phyloP scores from a whole-genome alignment of 768 basidiomycete genomes.

The Amanita inopinata region DNA sequence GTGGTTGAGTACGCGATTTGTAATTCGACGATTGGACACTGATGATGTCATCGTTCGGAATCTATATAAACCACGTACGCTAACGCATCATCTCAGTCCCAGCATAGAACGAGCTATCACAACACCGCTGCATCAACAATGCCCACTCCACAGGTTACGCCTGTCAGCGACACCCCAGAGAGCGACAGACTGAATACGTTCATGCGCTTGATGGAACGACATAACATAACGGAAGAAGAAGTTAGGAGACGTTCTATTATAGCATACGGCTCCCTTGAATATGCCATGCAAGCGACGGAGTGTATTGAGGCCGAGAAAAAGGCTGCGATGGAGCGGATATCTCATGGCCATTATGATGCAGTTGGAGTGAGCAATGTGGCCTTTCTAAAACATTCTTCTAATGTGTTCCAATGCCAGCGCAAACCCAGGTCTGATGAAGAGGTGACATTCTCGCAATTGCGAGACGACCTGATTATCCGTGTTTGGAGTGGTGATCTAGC shows the following conservation, averaged over 20 bases:
- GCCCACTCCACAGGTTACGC: slow-evolving; percentile 3
- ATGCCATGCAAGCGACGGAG: slow-evolving; percentile 9
- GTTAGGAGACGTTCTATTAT: slow-evolving; percentile 9
- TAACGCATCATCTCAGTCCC: too few relatives aligned
- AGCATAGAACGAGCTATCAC: slow-evolving; percentile 1
- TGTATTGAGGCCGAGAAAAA: slow-evolving; percentile 9
- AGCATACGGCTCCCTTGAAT: slow-evolving; percentile 8
- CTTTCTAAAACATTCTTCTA: too few relatives aligned
- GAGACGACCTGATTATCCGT: slow-evolving; percentile 12
- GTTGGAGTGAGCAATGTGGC: slow-evolving; percentile 10
- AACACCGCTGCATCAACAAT: slow-evolving; percentile 5
- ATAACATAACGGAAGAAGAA: slow-evolving; percentile 9
- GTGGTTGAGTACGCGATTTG: too few relatives aligned
- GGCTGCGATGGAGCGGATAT: slow-evolving; percentile 9
- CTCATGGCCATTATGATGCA: slow-evolving; percentile 7
- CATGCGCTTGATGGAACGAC: slow-evolving; percentile 8
- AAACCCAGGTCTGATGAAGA: slow-evolving; percentile 11
- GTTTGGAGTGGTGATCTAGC: slow-evolving; percentile 13
- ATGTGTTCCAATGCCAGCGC: slow-evolving; percentile 9
- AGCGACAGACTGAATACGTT: slow-evolving; percentile 8
- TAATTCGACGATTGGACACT: neutral
- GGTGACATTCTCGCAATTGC: slow-evolving; percentile 10
- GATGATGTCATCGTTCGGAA: too few relatives aligned
- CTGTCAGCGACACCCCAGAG: slow-evolving; percentile 3
- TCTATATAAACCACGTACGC: too few relatives aligned